A percentile compares a stretch with the other conserved stretches of the same genome.
These are phyloP conservation scores for Psilocybe tampanensis DNA, from an alignment of 768 basidiomycete genomes.

Conservation along the genomic window DNA sequence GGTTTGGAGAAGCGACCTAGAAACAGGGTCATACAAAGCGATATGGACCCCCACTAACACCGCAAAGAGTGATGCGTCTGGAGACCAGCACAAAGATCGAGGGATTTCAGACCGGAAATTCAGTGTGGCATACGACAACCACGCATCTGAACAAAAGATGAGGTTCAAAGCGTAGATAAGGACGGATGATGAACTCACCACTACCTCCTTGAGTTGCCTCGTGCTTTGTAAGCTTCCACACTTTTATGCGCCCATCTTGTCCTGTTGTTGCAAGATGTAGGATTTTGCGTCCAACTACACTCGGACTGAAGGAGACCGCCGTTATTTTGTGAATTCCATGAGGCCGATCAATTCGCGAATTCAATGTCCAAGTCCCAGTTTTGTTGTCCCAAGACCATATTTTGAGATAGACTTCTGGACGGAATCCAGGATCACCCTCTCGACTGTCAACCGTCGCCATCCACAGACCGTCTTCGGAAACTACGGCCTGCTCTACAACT, in stretches of 20 bases:
- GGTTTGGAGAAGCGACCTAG: slow-evolving; percentile 59
- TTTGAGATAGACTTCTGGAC: slow-evolving; percentile 79
- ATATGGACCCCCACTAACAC: slow-evolving; percentile 69
- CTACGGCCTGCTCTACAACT: slow-evolving; percentile 67
- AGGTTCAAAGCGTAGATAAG: neutral
- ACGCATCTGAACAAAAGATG: slow-evolving; percentile 52
- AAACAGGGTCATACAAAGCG: slow-evolving; percentile 72
- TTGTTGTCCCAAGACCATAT: slow-evolving; percentile 86
- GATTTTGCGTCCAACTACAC: slow-evolving; percentile 25
- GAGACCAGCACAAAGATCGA: slow-evolving; percentile 73
- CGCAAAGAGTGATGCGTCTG: slow-evolving; percentile 84
- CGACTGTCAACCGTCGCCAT: slow-evolving; percentile 89
- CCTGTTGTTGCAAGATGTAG: slow-evolving; percentile 72
- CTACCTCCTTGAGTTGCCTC: slow-evolving; percentile 30
- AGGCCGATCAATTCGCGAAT: slow-evolving; percentile 88
- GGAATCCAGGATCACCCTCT: slow-evolving; percentile 65
- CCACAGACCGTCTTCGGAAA: slow-evolving; percentile 80
- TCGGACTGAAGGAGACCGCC: slow-evolving; percentile 70
- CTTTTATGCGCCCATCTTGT: slow-evolving; percentile 74
- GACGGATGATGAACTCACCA: neutral
- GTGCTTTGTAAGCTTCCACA: slow-evolving; percentile 67
- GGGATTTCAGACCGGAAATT: slow-evolving; percentile 71
- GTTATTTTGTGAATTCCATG: slow-evolving; percentile 71
- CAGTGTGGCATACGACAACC: slow-evolving; percentile 79
- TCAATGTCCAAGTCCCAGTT: slow-evolving; percentile 67